Evolutionary conservation across 2,329 filamentous ascomycete species (phyloP).

Genomic region (Venturia aucupariae): DNA sequence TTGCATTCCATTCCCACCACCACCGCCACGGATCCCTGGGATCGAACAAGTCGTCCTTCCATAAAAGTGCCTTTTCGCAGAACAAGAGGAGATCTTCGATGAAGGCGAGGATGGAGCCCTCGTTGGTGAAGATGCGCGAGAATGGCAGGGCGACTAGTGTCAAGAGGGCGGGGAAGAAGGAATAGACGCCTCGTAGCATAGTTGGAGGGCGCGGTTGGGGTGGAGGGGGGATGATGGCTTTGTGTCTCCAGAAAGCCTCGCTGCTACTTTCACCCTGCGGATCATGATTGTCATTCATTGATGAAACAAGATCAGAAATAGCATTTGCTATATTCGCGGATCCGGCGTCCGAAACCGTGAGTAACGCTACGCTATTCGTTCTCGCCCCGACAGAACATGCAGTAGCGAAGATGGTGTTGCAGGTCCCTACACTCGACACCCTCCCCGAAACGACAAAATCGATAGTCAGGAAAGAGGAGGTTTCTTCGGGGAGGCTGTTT

Average conservation of each 20-base stretch:
- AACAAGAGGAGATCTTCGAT: background rate
- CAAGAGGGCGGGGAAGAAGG: background rate
- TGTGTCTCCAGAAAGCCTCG: background rate
- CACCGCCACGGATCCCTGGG: background rate
- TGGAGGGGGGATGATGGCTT: background rate
- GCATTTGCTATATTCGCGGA: background rate
- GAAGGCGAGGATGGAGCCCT: background rate
- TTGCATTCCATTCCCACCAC: slow-evolving; percentile 7
- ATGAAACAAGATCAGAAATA: background rate
- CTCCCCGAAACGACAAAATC: background rate
- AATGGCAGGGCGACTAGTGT: background rate
- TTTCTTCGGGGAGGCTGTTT: background rate
- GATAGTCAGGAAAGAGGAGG: background rate
- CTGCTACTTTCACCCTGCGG: background rate
- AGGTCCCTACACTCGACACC: background rate
- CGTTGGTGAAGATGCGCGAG: background rate
- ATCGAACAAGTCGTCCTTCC: background rate
- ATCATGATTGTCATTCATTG: background rate
- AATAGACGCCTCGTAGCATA: background rate
- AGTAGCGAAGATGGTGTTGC: slow-evolving; percentile 3
- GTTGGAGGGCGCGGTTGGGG: background rate
- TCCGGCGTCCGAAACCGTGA: background rate
- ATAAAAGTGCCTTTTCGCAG: background rate
- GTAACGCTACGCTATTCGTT: background rate
- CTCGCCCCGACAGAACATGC: background rate